Evolutionary conservation across 1,284 basidiomycete genomes (phyloP), one percentile per base, ranked within the genome.

Genomic region (Cryptococcus sp.): DNA sequence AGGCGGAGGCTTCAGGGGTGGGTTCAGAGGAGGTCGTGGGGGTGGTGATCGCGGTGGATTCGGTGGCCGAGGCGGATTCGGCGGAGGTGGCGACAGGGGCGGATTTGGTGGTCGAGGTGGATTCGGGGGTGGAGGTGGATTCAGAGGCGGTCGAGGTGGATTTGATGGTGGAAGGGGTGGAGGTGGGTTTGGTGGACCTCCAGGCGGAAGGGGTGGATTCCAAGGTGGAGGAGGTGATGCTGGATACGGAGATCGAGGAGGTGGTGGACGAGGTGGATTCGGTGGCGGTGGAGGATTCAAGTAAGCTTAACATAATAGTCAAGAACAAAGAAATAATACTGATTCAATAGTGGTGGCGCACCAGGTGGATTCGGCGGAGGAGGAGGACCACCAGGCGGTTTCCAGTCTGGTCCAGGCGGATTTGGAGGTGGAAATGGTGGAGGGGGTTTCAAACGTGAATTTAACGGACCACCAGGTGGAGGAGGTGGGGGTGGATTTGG

Each of bases 21-120:
- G 49, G 41, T 42, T 54, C 46, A 46, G 61, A 37, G 55, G 66
- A 16, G 60, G 61, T 19, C 61, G 66, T 18, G 64, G 67, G 24
- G 68, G 70, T 10, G 59, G 57, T 45, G 66, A n/a, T n/a, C n/a
- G n/a, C n/a, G n/a, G n/a, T n/a, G n/a, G n/a, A n/a, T n/a, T n/a
- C n/a, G n/a, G n/a, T n/a, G n/a, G n/a, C n/a, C n/a, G n/a, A n/a
- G 67, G 21, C 56, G 66, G 64, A 9, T 60, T 58, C 45, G 44
- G 52, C 28, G 78, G 79, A 19, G 67, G 69, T 23, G 64, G 71
- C 34, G 73, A 76, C 4, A 60, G 63, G 18, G 63, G 59, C 14
- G 49, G 60, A 11, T 39, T 49, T 2, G 52, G 50, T 7, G 57
- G 58, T 46, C 49, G 59, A 32, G 59, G 59, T 39, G 56, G 56